phyloP scores from a whole-genome alignment of 768 basidiomycete species.

The Kwoniella mangroviensis region DNA sequence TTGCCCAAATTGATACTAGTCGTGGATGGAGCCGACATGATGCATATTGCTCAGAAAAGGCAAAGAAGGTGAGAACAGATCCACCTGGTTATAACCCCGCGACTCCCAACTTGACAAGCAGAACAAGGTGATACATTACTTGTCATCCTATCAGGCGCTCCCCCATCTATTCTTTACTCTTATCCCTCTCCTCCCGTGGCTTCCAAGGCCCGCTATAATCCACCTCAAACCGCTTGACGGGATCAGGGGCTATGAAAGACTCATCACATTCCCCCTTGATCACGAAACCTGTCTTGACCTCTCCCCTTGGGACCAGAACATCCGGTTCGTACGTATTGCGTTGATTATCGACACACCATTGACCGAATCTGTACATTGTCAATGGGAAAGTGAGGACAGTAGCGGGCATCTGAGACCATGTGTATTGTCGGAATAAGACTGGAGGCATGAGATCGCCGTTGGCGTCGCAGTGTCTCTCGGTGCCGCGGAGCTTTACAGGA shows the following conservation, averaged over 20 bases:
- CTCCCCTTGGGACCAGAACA: not conserved
- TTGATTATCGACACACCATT: not conserved
- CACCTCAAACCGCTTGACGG: not conserved
- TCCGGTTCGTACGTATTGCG: not conserved
- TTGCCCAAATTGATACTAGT: too few relatives aligned
- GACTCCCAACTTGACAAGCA: not conserved
- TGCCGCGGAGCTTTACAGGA: slow-evolving; percentile 1
- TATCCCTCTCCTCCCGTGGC: not conserved
- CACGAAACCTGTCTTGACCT: not conserved
- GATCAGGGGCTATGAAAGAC: not conserved
- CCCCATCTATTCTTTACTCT: not conserved
- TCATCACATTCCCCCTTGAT: not conserved
- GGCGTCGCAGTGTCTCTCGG: not conserved
- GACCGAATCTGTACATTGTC: not conserved
- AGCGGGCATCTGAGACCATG: not conserved
- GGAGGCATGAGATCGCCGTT: not conserved
- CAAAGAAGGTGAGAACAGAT: not conserved
- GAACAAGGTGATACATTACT: not conserved
- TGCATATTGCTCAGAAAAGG: not conserved
- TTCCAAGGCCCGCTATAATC: slow-evolving; percentile 1
- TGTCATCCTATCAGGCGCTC: not conserved
- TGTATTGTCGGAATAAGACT: not conserved
- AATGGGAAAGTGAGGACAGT: not conserved
- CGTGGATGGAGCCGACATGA: too few relatives aligned
- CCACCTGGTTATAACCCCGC: not conserved